Base-by-base conservation (phyloP, 2,329 filamentous ascomycete genomes). In the Cladosporium austrohemisphaericum region DNA sequence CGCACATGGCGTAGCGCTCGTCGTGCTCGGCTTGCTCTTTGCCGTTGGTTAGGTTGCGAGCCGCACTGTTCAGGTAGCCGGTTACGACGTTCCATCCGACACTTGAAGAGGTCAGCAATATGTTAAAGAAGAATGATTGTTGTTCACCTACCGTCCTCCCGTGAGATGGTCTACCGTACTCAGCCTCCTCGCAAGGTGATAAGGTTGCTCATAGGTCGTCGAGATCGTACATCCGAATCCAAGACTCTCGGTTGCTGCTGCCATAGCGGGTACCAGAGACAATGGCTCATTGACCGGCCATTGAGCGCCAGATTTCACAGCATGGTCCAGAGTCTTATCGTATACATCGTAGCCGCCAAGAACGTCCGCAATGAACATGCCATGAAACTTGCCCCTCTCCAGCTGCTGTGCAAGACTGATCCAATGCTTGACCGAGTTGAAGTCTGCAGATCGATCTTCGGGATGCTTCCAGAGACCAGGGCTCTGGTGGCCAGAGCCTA, bases 201-300 rank as follows among this genome's bases (percentile, higher is more conserved):
- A 86, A 0, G 84, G 83, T 59, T 82, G 77, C 61, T 86, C 83
- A 53, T 86, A 87, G 0, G 81, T 85, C 0, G 83, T 85, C 1
- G 79, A 78, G 0, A 83, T 76, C 0, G 84, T 86, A 1, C 86
- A 79, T 1, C 83, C 83, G 52, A 87, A 86, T 0, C 77, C 80
- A n/a, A 88, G 76, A 51, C 73, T 84, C 55, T 79, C 76, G 0
- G 84, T 86, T 0, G 73, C 83, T 1, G 83, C 82, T 1, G 83
- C 82, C 81, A 86, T 84, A 2, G 82, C 81, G 2, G 81, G 73
- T 0, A 86, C 71, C 3, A 80, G 74, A 1, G 77, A 75, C 1
- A 86, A 60, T 0, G 83, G 83, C 61, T 87, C 83, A 52, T 84
- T 85, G n/a, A 86, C 80, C 0, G 84, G 84, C 76, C 81, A 86